These are phyloP conservation scores for Gryganskiella cystojenkinii DNA, from an alignment of 192 early-diverging fungal genomes.

Conservation along the genomic window DNA sequence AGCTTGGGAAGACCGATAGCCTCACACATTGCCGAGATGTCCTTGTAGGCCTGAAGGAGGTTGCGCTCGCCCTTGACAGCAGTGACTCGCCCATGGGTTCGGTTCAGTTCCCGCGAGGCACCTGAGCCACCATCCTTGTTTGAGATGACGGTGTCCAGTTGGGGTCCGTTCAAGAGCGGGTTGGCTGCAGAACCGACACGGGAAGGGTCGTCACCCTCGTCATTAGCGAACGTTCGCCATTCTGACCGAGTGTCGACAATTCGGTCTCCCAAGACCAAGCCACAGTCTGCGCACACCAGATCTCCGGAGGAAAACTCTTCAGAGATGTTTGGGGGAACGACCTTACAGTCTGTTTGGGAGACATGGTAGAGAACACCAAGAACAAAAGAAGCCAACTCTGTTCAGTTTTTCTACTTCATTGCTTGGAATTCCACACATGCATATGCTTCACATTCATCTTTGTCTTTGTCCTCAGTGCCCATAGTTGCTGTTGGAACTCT, in stretches of 20 bases:
- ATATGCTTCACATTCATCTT: not conserved
- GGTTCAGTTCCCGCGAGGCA: slow-evolving; percentile 73
- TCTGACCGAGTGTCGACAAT: slow-evolving; percentile 95
- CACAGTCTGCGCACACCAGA: slow-evolving; percentile 93
- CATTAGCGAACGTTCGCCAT: slow-evolving; percentile 96
- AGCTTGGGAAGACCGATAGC: slow-evolving; percentile 80
- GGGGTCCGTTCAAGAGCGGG: slow-evolving; percentile 80
- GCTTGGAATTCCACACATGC: not conserved
- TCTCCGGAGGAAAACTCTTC: slow-evolving; percentile 93
- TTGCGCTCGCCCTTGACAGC: slow-evolving; percentile 80
- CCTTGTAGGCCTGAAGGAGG: slow-evolving; percentile 78
- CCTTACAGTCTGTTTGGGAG: slow-evolving; percentile 79
- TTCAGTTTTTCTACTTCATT: not conserved
- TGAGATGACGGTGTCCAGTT: slow-evolving; percentile 87
- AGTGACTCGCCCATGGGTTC: slow-evolving; percentile 76
- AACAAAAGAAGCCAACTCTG: slow-evolving; percentile 26
- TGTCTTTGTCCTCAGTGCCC: too few species aligned
- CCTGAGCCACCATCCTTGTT: slow-evolving; percentile 81
- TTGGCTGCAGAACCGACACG: slow-evolving; percentile 88
- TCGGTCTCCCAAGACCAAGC: slow-evolving; percentile 85
- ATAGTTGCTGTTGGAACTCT: too few species aligned
- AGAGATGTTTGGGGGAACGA: slow-evolving; percentile 83
- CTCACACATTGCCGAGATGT: slow-evolving; percentile 83
- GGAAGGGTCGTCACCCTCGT: slow-evolving; percentile 90
- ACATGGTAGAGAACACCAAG: slow-evolving; percentile 42